A percentile compares a stretch with the other conserved stretches of the same genome.
Conservation (phyloP, 1,284 basidiomycete genomes). For the Ceratobasidium sp. region DNA sequence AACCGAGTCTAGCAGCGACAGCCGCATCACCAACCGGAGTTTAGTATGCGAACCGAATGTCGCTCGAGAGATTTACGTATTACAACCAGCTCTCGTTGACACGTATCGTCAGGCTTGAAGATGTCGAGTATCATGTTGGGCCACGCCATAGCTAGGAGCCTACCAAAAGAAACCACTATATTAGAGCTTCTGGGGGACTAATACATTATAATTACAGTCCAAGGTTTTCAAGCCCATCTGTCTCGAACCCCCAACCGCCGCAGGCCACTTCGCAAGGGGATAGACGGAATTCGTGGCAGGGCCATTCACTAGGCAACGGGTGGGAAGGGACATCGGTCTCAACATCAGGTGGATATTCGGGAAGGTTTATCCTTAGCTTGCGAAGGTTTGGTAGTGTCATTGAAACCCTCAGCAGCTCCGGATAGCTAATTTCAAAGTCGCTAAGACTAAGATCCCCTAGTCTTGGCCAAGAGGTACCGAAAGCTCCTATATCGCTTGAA, state of each 20-base stretch:
- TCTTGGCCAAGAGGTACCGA: background rate
- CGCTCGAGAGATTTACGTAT: background rate
- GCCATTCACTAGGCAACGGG: background rate
- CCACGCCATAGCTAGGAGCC: background rate
- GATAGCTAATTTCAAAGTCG: background rate
- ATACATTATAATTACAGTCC: background rate
- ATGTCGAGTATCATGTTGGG: background rate
- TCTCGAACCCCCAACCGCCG: too few relatives aligned
- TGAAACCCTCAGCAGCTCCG: background rate
- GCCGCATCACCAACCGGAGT: background rate
- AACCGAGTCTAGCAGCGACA: too few relatives aligned
- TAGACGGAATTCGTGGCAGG: background rate
- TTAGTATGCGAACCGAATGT: background rate
- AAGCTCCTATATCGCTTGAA: background rate
- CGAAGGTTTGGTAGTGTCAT: background rate
- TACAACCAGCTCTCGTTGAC: background rate
- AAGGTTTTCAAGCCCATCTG: background rate
- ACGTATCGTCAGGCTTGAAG: background rate
- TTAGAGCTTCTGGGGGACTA: background rate
- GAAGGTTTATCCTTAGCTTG: background rate
- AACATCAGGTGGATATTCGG: background rate
- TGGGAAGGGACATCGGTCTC: background rate
- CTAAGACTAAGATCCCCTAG: background rate
- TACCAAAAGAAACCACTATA: background rate
- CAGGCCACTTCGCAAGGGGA: too few relatives aligned